Percentiles rank a stretch among this genome's conserved stretches.
Evolutionary conservation across 495 filamentous ascomycete species (phyloP).

Genomic region (Neurospora sp.): DNA sequence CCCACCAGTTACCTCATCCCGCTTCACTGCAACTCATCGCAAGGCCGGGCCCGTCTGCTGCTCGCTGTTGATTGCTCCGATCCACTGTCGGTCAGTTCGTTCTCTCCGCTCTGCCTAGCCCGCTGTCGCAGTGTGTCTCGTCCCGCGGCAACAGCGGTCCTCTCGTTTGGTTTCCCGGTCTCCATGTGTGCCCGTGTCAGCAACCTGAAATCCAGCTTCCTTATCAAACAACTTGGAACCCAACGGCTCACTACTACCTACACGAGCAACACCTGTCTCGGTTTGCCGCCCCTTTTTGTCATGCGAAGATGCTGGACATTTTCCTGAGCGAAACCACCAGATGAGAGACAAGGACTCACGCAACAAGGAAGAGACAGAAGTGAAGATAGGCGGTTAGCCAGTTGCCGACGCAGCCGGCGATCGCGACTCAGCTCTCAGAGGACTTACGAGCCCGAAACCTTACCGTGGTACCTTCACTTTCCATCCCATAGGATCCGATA

Average conservation of each 20-base stretch:
- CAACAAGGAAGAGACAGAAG: background rate
- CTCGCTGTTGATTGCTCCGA: background rate
- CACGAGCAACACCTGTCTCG: background rate
- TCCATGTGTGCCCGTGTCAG: no score
- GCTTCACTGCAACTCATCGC: background rate
- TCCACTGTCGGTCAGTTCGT: background rate
- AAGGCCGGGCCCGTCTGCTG: background rate
- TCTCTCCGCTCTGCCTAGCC: background rate
- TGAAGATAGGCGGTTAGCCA: background rate
- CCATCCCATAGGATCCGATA: background rate
- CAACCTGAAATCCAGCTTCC: background rate
- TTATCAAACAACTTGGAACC: background rate
- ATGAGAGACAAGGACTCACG: background rate
- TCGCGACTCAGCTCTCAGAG: background rate
- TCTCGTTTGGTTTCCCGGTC: background rate
- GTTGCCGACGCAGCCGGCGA: background rate
- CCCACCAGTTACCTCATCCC: background rate
- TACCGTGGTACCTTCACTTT: background rate
- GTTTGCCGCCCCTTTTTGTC: background rate
- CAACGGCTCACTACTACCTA: background rate
- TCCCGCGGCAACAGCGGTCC: background rate
- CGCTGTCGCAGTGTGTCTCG: background rate
- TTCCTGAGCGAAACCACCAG: background rate
- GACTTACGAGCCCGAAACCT: background rate
- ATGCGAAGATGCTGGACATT: background rate